phyloP scores from a whole-genome alignment of 306 rosid species.

The Bauhinia variegata region DNA sequence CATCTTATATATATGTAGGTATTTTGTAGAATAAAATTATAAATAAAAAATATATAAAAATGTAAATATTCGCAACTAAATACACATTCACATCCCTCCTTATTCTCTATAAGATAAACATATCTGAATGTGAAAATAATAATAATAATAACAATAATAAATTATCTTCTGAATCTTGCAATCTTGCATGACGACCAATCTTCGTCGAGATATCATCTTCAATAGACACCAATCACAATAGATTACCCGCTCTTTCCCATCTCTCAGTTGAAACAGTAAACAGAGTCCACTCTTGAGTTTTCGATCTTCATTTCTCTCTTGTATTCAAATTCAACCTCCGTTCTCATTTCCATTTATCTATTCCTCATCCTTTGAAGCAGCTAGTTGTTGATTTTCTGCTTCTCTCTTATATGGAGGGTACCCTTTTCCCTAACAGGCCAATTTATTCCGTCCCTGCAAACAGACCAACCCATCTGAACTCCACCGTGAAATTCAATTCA shows the following conservation, averaged over 20 bases:
- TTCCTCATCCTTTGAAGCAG: slow-evolving; percentile 14
- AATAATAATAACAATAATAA: no score
- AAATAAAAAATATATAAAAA: no score
- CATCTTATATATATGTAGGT: no score
- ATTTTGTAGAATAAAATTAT: no score
- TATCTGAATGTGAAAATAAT: no score
- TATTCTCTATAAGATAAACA: no score
- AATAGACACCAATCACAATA: slow-evolving; percentile 31
- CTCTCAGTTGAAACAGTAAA: no score
- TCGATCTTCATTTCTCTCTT: background rate
- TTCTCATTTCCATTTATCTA: background rate
- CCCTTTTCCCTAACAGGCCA: slow-evolving; percentile 70
- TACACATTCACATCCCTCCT: no score
- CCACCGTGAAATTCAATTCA: slow-evolving; percentile 60
- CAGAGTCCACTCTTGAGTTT: background rate
- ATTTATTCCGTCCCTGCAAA: slow-evolving; percentile 55
- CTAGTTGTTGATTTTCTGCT: slow-evolving; percentile 3
- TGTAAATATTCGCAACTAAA: no score
- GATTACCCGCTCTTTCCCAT: slow-evolving; percentile 1
- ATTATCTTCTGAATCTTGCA: no score
- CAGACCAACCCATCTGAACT: slow-evolving; percentile 46
- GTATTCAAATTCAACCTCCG: slow-evolving; percentile 10
- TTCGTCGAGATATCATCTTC: slow-evolving; percentile 21
- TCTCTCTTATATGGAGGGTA: slow-evolving; percentile 67
- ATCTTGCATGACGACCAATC: background rate